Evolutionary conservation across 2,329 filamentous ascomycete species (phyloP), one percentile per base, ranked within the genome.

Genomic region (Penicillium sp.): DNA sequence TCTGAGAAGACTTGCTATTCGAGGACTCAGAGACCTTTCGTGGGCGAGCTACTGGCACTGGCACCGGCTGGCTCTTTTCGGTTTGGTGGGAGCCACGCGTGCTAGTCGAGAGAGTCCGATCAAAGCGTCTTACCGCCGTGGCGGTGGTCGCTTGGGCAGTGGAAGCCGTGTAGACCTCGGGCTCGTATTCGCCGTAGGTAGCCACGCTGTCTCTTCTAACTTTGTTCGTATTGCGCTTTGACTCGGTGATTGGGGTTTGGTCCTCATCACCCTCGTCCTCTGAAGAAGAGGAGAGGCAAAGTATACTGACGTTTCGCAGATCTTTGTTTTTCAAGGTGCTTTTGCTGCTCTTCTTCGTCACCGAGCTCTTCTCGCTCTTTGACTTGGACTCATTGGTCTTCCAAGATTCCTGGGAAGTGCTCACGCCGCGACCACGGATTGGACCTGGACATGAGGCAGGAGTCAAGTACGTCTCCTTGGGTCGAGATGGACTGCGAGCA

Each of bases 261-360:
- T 53, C 71, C 2, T 75, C 75, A 7, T 40, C 47, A 22, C 72
- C 69, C 55, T 77, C 77, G 45, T 77, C 75, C 53, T 79, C 78
- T 0, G 78, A 80, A n/a, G 77, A 80, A 4, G 78, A 80, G 41
- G 78, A 80, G 31, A 80, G 72, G 48, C 73, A 77, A 10, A 80
- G 73, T 11, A 80, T 69, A 58, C 78, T 80, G 8, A 74, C 74
- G 14, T 73, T 70, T 41, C 74, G 73, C 25, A 80, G 67, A 57
- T 80, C 75, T 12, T 66, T 67, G 31, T 70, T 70, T 40, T 68
- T 69, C 60, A 77, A 57, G 5, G 70, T 72, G 36, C 65, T 71
- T 53, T 66, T 72, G 59, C 73, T 74, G 45, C 69, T 74, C 57
- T 75, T 76, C 53, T 72, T 74, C 0, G 68, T 69, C 50, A 73